Base-by-base conservation (phyloP, 192 early-diverging fungal species). In the Radiomyces spectabilis region DNA sequence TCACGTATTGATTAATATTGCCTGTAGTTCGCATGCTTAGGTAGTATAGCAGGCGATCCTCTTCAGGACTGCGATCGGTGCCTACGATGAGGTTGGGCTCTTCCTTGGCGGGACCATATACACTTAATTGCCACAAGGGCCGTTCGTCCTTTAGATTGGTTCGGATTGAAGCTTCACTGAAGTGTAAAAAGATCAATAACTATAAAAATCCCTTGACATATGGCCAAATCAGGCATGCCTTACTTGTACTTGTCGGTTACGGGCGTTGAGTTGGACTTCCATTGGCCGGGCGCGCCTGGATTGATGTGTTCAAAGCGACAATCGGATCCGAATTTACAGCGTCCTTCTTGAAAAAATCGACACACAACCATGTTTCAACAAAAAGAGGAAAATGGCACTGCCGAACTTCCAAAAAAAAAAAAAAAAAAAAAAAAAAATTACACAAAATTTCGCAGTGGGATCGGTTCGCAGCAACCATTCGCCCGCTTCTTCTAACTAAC, bases 41-140 rank as follows among this genome's bases (percentile, higher is more conserved):
- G 32, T 71, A 73, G 41, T 72, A 84, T 27, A 73, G 68, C 6
- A 81, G 39, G 7, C 82, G 69, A 50, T 75, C 68, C 42, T 87
- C 85, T 59, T 87, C 85, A 12, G 74, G 77, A 41, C 76, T 78
- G 50, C 75, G 53, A 49, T 87, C 85, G 10, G 75, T 80, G 12
- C 80, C 83, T 0, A 54, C 55, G 26, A 87, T 53, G 29, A 84
- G 25, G 43, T 74, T 85, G 22, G 81, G 80, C 53, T 78, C 79
- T 19, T 72, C 72, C 27, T 72, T 75, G 2, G 70, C 66, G 22
- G 85, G 83, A 6, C 62, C 85, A 72, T 74, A 87, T 15, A 66
- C 64, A 41, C 74, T 78, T 2, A 84, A 52, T 32, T 66, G 49
- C 68, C 82, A 80, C 5, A 68, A 3, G 5, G 81, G 81, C 45